These are phyloP conservation scores for Tephrocybe sp. DNA, from an alignment of 768 basidiomycete genomes.

Conservation along the genomic window DNA sequence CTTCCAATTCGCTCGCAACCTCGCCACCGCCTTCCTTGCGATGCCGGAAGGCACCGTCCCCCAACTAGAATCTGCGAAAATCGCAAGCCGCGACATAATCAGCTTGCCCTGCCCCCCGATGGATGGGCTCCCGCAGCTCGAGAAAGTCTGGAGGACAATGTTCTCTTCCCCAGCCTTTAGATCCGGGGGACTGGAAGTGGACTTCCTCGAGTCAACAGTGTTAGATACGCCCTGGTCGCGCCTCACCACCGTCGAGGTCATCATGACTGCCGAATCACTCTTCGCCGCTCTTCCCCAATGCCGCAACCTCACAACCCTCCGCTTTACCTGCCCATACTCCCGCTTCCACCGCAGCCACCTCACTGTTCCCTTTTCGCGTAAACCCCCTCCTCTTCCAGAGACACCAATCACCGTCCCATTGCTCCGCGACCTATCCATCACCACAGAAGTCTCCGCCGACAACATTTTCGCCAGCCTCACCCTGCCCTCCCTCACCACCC, in stretches of 20 bases:
- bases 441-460: background rate
- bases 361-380: background rate
- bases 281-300: constrained; percentile 4
- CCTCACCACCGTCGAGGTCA: background rate
- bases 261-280: background rate
- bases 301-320: constrained; percentile 5
- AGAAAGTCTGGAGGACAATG: constrained; percentile 2
- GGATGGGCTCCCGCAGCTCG: background rate
- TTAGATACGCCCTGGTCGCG: background rate
- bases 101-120: background rate
- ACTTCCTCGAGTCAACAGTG: background rate
- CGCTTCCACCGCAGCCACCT: background rate
- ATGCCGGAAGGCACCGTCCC: background rate
- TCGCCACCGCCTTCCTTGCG: background rate
- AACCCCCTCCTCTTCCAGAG: background rate
- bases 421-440: constrained; percentile 1
- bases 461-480: constrained; percentile 4
- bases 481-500: background rate
- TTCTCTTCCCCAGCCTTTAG: background rate
- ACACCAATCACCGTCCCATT: constrained; percentile 1
- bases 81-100: background rate
- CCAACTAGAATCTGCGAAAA: constrained; percentile 1
- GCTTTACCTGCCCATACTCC: background rate
- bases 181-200: background rate
- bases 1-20: constrained; percentile 1